Percentiles rank a stretch among this genome's conserved stretches.
Conservation (phyloP, 2,329 filamentous ascomycete species). For the Cercospora canescens region DNA sequence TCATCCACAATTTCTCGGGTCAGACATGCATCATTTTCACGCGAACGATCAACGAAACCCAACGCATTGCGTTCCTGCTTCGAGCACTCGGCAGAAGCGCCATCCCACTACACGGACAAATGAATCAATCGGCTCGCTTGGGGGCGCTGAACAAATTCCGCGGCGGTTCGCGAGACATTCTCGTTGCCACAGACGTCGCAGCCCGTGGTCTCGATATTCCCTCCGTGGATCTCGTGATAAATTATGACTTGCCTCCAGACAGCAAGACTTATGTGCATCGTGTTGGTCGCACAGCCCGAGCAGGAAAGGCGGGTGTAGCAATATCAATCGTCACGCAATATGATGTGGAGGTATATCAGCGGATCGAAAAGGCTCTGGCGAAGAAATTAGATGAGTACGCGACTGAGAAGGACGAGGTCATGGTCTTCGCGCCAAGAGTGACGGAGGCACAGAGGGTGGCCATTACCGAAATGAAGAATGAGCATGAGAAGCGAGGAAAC, state of each 20-base stretch:
- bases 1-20: constrained; percentile 85
- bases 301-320: constrained; percentile 80
- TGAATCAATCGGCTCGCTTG: constrained; percentile 82
- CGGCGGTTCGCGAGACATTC: constrained; percentile 74
- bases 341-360: constrained; percentile 75
- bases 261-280: constrained; percentile 90
- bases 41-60: constrained; percentile 86
- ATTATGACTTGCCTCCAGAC: constrained; percentile 80
- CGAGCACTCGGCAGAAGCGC: constrained; percentile 84
- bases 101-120: constrained; percentile 88
- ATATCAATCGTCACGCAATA: constrained; percentile 85
- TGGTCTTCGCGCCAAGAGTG: constrained; percentile 75
- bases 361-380: constrained; percentile 80
- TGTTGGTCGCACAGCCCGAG: constrained; percentile 83
- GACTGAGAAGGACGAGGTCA: constrained; percentile 77
- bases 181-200: constrained; percentile 93
- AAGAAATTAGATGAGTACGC: constrained; percentile 72
- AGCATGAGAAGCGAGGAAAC: constrained; percentile 67
- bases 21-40: constrained; percentile 88
- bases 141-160: constrained; percentile 91
- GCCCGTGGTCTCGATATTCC: constrained; percentile 91
- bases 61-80: constrained; percentile 79
- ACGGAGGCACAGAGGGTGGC: constrained; percentile 82
- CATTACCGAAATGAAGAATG: constrained; percentile 75
- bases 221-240: constrained; percentile 83